Evolutionary conservation across 331 rosid species (phyloP), one percentile per base, ranked within the genome.

Genomic region (Telfairia occidentalis): DNA sequence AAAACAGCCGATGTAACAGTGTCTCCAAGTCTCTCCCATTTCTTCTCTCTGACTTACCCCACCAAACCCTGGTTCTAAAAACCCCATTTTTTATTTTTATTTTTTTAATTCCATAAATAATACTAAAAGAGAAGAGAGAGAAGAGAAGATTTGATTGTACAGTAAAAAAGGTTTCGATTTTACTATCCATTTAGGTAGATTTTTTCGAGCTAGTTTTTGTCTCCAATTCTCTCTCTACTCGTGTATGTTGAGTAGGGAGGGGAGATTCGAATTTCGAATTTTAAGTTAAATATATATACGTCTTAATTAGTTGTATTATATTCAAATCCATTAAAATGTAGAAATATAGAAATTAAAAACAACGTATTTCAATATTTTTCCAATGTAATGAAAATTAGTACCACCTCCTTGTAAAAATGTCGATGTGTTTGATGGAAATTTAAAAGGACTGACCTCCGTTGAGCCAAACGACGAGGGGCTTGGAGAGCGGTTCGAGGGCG

Each of bases 381-480:
- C n/a, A n/a, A n/a, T n/a, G n/a, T n/a, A n/a, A n/a, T n/a, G n/a
- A n/a, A n/a, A n/a, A n/a, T n/a, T n/a, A n/a, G n/a, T n/a, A n/a
- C n/a, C n/a, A n/a, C n/a, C n/a, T n/a, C n/a, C n/a, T n/a, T n/a
- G n/a, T n/a, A n/a, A n/a, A n/a, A 46, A 46, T 46, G 7, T 3
- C 13, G 49, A 43, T 16, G 3, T 43, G 42, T 43, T 43, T 2
- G 18, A 9, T 2, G 18, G 49, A 10, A 43, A 11, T 3, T 3
- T 0, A 46, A 15, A 49, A 49, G 8, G 9, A 42, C 57, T 71
- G 71, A 94, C 98, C 98, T 94, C 98, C 98, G 82, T 94, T 94
- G 80, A 94, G 98, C 98, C 98, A 91, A 79, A 94, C 71, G 45
- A 92, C 97, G 18, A 92, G 83, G 24, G 97, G 96, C 50, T 87